phyloP scores from a whole-genome alignment of 352 stramenopile genomes.

The Phytophthora macrochlamydospora region DNA sequence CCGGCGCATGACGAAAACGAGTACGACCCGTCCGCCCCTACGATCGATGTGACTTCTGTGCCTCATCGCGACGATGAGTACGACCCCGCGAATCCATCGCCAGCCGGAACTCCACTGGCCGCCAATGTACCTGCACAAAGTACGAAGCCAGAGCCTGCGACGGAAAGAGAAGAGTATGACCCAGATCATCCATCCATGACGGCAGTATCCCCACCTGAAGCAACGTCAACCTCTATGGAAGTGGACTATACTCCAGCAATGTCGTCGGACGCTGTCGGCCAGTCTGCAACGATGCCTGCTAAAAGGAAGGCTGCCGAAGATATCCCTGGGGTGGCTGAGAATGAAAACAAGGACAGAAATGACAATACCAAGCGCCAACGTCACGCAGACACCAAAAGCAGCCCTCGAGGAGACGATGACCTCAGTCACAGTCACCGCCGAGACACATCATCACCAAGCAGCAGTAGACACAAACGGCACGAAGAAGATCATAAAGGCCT shows the following conservation, averaged over 20 bases:
- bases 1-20: slow-evolving; percentile 26
- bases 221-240: slow-evolving; percentile 25
- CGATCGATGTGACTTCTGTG: slow-evolving; percentile 2
- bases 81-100: slow-evolving; percentile 31
- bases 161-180: slow-evolving; percentile 45
- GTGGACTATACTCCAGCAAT: slow-evolving; percentile 14
- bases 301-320: slow-evolving; percentile 35
- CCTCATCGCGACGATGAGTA: slow-evolving; percentile 27
- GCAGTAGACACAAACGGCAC: slow-evolving; percentile 23
- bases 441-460: slow-evolving; percentile 23
- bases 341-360: slow-evolving; percentile 2
- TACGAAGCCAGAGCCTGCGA: not conserved
- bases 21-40: slow-evolving; percentile 18
- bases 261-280: not conserved
- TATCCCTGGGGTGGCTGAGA: slow-evolving; percentile 8
- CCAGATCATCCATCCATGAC: slow-evolving; percentile 44
- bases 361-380: slow-evolving; percentile 28
- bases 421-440: slow-evolving; percentile 29
- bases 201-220: slow-evolving; percentile 3
- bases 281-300: slow-evolving; percentile 15
- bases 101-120: slow-evolving; percentile 18
- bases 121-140: not conserved
- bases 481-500: slow-evolving; percentile 61
- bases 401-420: slow-evolving; percentile 14
- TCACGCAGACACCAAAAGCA: slow-evolving; percentile 17